Conservation (phyloP, 345 rosid species). For the Turnera subulata region DNA sequence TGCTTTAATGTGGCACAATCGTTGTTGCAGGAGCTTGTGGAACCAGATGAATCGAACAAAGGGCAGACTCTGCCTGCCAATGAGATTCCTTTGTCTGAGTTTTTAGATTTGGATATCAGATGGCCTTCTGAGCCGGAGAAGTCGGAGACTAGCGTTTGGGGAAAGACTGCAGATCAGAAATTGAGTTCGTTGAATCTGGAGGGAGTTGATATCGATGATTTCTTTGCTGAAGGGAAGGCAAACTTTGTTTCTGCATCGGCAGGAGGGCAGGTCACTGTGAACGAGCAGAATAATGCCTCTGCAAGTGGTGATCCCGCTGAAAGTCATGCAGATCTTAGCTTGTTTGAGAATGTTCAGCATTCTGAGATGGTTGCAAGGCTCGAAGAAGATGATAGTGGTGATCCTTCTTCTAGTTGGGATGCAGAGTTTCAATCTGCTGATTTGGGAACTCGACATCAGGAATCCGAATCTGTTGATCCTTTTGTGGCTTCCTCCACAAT, state of each 20-base stretch:
- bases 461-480: conserved; percentile 31
- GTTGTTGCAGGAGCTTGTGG: conserved; percentile 66
- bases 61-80: conserved; percentile 30
- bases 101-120: conserved; percentile 63
- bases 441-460: conserved; percentile 26
- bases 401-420: conserved; percentile 47
- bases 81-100: conserved; percentile 45
- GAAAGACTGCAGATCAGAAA: conserved; percentile 17
- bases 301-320: conserved; percentile 27
- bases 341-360: conserved; percentile 41
- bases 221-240: conserved; percentile 36
- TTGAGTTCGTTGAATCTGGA: conserved; percentile 36
- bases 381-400: conserved; percentile 20
- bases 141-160: conserved; percentile 18
- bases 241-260: conserved; percentile 17
- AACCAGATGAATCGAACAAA: conserved; percentile 33
- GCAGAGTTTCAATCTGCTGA: conserved; percentile 45
- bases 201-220: conserved; percentile 50
- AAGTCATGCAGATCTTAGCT: conserved; percentile 24
- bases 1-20: neutral
- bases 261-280: conserved; percentile 22
- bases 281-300: conserved; percentile 18
- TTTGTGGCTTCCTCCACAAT: conserved; percentile 38
- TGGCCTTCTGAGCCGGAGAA: conserved; percentile 49
- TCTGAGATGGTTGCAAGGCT: conserved; percentile 22